Evolutionary conservation across 2,329 filamentous ascomycete species (phyloP).

Genomic region (Fusarium virguliforme): DNA sequence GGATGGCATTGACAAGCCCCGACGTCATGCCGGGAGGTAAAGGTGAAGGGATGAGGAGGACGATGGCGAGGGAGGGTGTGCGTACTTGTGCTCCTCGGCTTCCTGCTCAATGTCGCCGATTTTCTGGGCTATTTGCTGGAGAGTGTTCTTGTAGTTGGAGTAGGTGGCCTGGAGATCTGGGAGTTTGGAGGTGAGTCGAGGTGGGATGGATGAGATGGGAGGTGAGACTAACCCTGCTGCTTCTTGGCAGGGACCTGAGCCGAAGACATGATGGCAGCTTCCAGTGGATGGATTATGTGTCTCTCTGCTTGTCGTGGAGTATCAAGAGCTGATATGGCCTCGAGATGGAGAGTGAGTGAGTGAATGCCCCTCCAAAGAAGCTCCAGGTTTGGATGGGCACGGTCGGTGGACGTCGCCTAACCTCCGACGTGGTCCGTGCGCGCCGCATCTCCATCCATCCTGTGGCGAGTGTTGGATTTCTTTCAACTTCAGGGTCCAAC

Average conservation of each 20-base stretch:
- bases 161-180: conserved; percentile 87
- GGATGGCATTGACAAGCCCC: conserved; percentile 26
- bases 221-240: conserved; percentile 75
- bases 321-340: conserved; percentile 34
- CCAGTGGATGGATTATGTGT: conserved; percentile 2
- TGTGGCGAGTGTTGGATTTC: conserved; percentile 42
- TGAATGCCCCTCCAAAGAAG: conserved; percentile 47
- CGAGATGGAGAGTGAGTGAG: conserved; percentile 28
- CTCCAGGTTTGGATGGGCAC: conserved; percentile 16
- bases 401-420: conserved; percentile 33
- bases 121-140: conserved; percentile 95
- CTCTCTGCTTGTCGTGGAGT: conserved; percentile 29
- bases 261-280: conserved; percentile 61
- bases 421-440: conserved; percentile 53
- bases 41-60: background rate
- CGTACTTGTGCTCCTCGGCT: conserved; percentile 97
- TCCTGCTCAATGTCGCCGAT: conserved; percentile 99
- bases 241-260: conserved; percentile 74
- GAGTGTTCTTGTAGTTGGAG: conserved; percentile 80
- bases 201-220: conserved; percentile 12
- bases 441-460: conserved; percentile 37
- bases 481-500: conserved; percentile 32
- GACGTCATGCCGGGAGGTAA: conserved; percentile 38
- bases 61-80: conserved; percentile 45
- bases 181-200: conserved; percentile 33